A percentile compares a stretch with the other conserved stretches of the same genome.
Evolutionary conservation across 1,284 basidiomycete species (phyloP).

Genomic region (Melampsora larici-populina): DNA sequence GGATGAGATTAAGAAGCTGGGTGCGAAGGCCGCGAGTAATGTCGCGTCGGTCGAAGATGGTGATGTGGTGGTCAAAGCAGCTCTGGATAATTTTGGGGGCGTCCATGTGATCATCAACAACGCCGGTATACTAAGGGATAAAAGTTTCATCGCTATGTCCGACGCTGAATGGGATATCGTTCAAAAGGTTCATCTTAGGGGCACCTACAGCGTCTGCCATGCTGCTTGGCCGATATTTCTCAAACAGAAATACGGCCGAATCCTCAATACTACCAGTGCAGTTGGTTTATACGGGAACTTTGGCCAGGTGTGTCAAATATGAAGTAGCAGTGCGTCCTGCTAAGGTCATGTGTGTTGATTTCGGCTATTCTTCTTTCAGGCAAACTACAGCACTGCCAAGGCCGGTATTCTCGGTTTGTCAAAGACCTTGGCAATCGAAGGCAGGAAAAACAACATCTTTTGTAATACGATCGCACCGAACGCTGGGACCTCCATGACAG

Average conservation of each 20-base stretch:
- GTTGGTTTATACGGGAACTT: slow-evolving; percentile 92
- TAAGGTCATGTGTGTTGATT: neutral
- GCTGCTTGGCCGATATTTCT: slow-evolving; percentile 60
- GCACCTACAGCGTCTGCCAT: slow-evolving; percentile 66
- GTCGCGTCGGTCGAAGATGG: slow-evolving; percentile 86
- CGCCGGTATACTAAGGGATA: slow-evolving; percentile 83
- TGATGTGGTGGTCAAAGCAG: slow-evolving; percentile 80
- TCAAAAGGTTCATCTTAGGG: slow-evolving; percentile 74
- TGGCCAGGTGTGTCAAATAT: slow-evolving; percentile 66
- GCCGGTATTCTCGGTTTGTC: slow-evolving; percentile 88
- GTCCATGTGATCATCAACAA: slow-evolving; percentile 80
- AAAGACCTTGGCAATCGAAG: too few species aligned
- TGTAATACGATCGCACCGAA: slow-evolving; percentile 85
- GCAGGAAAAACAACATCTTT: slow-evolving; percentile 81
- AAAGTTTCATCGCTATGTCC: slow-evolving; percentile 82
- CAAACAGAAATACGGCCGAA: slow-evolving; percentile 91
- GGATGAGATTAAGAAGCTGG: slow-evolving; percentile 80
- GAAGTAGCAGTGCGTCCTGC: neutral
- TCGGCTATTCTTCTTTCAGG: slow-evolving; percentile 2
- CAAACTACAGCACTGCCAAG: slow-evolving; percentile 66
- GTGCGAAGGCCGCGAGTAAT: slow-evolving; percentile 82
- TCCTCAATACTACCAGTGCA: slow-evolving; percentile 87
- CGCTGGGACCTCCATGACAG: slow-evolving; percentile 67
- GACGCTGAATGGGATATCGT: slow-evolving; percentile 94
- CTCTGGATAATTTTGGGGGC: slow-evolving; percentile 64